A percentile compares a stretch with the other conserved stretches of the same genome.
Conservation (phyloP, 1,139 yeast species). For the Geotrichum macrosporum region DNA sequence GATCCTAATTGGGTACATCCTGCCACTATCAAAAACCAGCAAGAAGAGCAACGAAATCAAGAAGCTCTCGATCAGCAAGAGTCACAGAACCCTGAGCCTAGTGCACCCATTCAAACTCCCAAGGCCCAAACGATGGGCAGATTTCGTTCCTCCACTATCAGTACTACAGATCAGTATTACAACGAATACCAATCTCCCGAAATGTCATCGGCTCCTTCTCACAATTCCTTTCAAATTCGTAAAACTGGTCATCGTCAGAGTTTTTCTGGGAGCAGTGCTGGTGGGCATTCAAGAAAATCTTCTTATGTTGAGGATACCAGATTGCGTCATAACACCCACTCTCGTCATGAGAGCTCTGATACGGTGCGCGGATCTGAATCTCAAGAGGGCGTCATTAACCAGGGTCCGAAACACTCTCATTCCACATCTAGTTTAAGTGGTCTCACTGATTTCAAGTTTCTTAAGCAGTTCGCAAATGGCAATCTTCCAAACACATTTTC, state of each 20-base stretch:
- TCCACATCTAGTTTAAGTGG: slow-evolving; percentile 18
- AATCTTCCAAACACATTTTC: slow-evolving; percentile 11
- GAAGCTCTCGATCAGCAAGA: background rate
- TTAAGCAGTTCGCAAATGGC: slow-evolving; percentile 18
- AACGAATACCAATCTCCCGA: slow-evolving; percentile 13
- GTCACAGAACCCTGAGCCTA: slow-evolving; percentile 2
- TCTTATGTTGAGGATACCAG: slow-evolving; percentile 21
- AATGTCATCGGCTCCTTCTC: slow-evolving; percentile 4
- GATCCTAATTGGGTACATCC: slow-evolving; percentile 32
- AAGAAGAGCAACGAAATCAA: background rate
- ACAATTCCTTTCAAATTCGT: slow-evolving; percentile 1
- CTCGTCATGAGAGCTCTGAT: slow-evolving; percentile 18
- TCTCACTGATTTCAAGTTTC: slow-evolving; percentile 17
- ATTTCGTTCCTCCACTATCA: slow-evolving; percentile 17
- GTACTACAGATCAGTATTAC: slow-evolving; percentile 20
- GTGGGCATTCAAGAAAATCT: slow-evolving; percentile 15
- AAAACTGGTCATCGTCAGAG: background rate
- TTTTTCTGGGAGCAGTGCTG: slow-evolving; percentile 8
- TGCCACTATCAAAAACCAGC: slow-evolving; percentile 13
- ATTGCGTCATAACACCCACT: slow-evolving; percentile 17
- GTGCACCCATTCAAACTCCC: slow-evolving; percentile 8
- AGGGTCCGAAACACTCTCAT: slow-evolving; percentile 13
- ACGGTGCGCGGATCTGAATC: slow-evolving; percentile 15
- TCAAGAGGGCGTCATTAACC: slow-evolving; percentile 2
- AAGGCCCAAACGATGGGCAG: slow-evolving; percentile 15